Percentiles rank a stretch among this genome's conserved stretches.
Conservation (phyloP, 2,329 filamentous ascomycete species). For the Aspergillus hortae region DNA sequence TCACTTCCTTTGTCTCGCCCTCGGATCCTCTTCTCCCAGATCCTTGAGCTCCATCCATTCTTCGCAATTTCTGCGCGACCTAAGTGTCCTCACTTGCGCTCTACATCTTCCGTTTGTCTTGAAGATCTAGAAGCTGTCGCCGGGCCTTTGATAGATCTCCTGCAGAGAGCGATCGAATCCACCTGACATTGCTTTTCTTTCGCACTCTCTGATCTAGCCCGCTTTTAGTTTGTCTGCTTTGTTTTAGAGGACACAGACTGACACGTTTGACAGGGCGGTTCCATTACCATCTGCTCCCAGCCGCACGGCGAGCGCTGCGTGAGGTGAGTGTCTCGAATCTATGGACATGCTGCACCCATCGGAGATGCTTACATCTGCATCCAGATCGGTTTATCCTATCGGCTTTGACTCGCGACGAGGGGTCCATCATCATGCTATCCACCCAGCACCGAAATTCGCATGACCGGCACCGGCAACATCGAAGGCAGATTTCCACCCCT, state of each 20-base stretch:
- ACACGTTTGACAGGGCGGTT: constrained; percentile 58
- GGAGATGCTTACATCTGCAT: constrained; percentile 12
- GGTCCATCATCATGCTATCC: constrained; percentile 67
- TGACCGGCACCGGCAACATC: constrained; percentile 70
- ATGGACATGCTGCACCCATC: constrained; percentile 5
- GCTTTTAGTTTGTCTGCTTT: constrained; percentile 20
- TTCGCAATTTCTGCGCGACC: neutral
- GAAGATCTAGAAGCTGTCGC: constrained; percentile 9
- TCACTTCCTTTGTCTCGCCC: constrained; percentile 24
- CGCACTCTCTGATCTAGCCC: constrained; percentile 8
- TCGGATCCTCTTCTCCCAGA: constrained; percentile 12
- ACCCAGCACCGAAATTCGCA: constrained; percentile 69
- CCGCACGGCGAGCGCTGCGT: constrained; percentile 80
- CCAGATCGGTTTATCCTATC: constrained; percentile 41
- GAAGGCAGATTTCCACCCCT: constrained; percentile 84
- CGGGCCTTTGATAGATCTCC: constrained; percentile 10
- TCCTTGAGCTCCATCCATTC: constrained; percentile 9
- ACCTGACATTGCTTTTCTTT: constrained; percentile 2
- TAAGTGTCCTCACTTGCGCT: constrained; percentile 4
- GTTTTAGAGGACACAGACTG: constrained; percentile 44
- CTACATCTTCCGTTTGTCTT: constrained; percentile 6
- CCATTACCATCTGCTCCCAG: constrained; percentile 27
- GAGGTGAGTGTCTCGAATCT: constrained; percentile 53
- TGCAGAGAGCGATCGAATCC: constrained; percentile 11
- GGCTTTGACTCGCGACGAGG: constrained; percentile 14